Evolutionary conservation across 768 basidiomycete species (phyloP).

Genomic region (Leccinum truebloodii): DNA sequence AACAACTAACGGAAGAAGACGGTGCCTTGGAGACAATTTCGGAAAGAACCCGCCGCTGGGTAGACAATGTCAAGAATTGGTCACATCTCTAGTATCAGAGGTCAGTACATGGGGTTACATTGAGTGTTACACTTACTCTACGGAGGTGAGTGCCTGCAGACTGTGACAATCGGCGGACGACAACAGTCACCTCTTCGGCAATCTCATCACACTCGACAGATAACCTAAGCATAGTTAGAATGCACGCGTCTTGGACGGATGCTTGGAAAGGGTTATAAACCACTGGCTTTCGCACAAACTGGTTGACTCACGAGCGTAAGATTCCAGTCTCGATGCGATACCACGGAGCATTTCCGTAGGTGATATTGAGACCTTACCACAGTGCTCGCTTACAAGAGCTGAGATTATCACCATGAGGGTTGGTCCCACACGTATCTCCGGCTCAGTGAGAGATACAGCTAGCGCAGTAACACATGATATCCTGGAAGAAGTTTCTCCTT

Average conservation of each 20-base stretch:
- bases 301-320: slow-evolving; percentile 45
- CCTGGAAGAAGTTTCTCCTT: slow-evolving; percentile 44
- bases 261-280: slow-evolving; percentile 39
- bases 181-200: slow-evolving; percentile 43
- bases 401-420: slow-evolving; percentile 68
- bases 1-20: slow-evolving; percentile 55
- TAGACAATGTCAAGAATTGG: slow-evolving; percentile 57
- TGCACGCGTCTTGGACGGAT: slow-evolving; percentile 69
- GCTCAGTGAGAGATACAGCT: slow-evolving; percentile 45
- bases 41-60: slow-evolving; percentile 45
- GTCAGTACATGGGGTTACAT: slow-evolving; percentile 5
- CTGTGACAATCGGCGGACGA: slow-evolving; percentile 46
- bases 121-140: slow-evolving; percentile 42
- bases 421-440: slow-evolving; percentile 43
- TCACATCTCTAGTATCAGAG: slow-evolving; percentile 57
- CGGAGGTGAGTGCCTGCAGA: slow-evolving; percentile 55
- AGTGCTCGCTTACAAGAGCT: slow-evolving; percentile 67
- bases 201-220: slow-evolving; percentile 58
- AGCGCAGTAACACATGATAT: slow-evolving; percentile 46
- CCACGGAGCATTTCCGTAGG: slow-evolving; percentile 51
- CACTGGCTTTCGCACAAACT: slow-evolving; percentile 11
- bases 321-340: slow-evolving; percentile 41
- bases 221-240: slow-evolving; percentile 72
- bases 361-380: slow-evolving; percentile 48
- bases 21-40: slow-evolving; percentile 48